These are phyloP conservation scores for Plicaturopsis crispa DNA, from an alignment of 768 basidiomycete species.

Conservation along the genomic window DNA sequence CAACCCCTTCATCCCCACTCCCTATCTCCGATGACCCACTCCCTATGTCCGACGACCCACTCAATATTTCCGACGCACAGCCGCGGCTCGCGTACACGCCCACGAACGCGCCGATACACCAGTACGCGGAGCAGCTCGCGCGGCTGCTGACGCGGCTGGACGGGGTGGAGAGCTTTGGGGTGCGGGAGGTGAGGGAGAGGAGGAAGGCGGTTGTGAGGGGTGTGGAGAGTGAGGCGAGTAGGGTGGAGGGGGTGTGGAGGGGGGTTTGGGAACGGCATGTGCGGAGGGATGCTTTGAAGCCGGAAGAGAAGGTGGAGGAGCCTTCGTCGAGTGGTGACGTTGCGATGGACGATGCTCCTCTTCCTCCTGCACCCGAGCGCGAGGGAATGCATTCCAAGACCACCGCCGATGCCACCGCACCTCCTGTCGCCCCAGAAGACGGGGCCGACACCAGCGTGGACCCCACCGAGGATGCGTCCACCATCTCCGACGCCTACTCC, in stretches of 20 bases:
- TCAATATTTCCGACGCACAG: conserved; percentile 12
- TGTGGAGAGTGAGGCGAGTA: conserved; percentile 54
- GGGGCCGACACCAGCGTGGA: background rate
- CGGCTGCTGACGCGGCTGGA: conserved; percentile 62
- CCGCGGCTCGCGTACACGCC: conserved; percentile 53
- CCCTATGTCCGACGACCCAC: conserved; percentile 12
- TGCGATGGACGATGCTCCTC: background rate
- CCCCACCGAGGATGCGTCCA: background rate
- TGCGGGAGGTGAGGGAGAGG: conserved; percentile 38
- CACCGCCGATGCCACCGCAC: background rate
- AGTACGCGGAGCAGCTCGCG: conserved; percentile 54
- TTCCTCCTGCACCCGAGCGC: background rate
- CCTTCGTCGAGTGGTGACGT: background rate
- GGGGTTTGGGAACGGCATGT: conserved; percentile 21
- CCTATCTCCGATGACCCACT: conserved; percentile 16
- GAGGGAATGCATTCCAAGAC: background rate
- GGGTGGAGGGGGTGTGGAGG: conserved; percentile 40
- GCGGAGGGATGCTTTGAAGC: too few species aligned
- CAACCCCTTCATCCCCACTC: conserved; percentile 18
- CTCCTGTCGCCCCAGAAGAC: background rate
- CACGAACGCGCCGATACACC: conserved; percentile 52
- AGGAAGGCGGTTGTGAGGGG: conserved; percentile 45
- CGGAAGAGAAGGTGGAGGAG: conserved; percentile 3
- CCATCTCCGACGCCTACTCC: background rate
- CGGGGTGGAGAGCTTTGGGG: conserved; percentile 58